Conservation (phyloP, 345 rosid species). For the Aegle marmelos region DNA sequence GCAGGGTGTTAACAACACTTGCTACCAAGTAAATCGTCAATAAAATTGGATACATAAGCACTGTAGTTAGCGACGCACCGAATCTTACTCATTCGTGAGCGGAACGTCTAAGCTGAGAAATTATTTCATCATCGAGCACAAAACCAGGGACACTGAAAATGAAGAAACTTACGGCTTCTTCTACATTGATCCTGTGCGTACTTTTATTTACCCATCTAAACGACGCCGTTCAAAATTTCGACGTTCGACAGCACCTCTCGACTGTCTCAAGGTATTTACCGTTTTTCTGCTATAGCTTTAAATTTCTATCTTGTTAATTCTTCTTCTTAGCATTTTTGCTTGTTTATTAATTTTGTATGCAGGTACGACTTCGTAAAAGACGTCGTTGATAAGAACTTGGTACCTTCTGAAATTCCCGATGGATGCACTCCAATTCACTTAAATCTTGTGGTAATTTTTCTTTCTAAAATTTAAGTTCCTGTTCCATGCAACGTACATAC, state of each 20-base stretch:
- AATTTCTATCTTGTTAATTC: neutral
- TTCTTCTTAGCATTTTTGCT: neutral
- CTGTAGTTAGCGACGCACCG: neutral
- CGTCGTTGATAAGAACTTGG: constrained; percentile 33
- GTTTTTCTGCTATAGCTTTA: neutral
- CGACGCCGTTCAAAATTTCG: constrained; percentile 52
- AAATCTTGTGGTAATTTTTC: constrained; percentile 79
- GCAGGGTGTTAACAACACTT: neutral
- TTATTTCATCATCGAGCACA: neutral
- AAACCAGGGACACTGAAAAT: neutral
- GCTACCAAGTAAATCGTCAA: neutral
- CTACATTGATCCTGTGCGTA: constrained; percentile 19
- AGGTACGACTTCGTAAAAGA: constrained; percentile 70
- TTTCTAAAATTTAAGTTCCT: neutral
- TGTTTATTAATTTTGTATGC: constrained; percentile 20
- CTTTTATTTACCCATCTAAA: constrained; percentile 20
- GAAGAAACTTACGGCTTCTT: constrained; percentile 9
- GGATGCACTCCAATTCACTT: constrained; percentile 83
- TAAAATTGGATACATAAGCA: neutral
- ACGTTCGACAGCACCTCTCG: constrained; percentile 68
- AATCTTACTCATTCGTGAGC: neutral
- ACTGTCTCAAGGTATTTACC: constrained; percentile 56
- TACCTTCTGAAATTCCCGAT: constrained; percentile 42
- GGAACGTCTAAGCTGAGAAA: neutral
- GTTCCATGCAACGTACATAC: too few relatives aligned